phyloP scores from a whole-genome alignment of 768 basidiomycete genomes.

The Lyophyllum semitale region DNA sequence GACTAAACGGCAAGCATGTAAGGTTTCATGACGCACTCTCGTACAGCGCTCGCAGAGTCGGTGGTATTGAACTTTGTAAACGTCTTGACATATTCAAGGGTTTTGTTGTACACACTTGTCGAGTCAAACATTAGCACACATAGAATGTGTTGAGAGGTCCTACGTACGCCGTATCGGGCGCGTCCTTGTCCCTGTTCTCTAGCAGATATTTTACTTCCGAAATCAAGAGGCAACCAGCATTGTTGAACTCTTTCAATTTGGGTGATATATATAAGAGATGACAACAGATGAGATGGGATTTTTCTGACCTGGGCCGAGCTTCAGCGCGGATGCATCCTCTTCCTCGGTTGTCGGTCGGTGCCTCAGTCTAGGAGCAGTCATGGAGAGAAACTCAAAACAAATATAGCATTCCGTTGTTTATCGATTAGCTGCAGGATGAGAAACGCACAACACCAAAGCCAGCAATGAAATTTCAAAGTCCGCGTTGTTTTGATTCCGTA shows the following conservation, averaged over 20 bases:
- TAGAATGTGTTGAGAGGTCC: not conserved
- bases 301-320: slow-evolving; percentile 69
- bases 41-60: slow-evolving; percentile 81
- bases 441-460: slow-evolving; percentile 8
- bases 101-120: slow-evolving; percentile 94
- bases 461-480: no score
- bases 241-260: slow-evolving; percentile 73
- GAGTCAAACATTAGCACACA: not conserved
- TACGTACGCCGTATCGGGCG: slow-evolving; percentile 82
- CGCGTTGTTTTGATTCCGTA: no score
- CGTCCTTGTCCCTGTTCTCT: slow-evolving; percentile 85
- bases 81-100: slow-evolving; percentile 87
- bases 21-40: slow-evolving; percentile 61
- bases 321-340: slow-evolving; percentile 83
- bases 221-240: slow-evolving; percentile 87
- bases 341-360: slow-evolving; percentile 72
- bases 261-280: not conserved
- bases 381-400: slow-evolving; percentile 23
- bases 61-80: slow-evolving; percentile 90
- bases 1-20: not conserved
- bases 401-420: not conserved
- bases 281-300: not conserved
- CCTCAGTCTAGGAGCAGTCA: slow-evolving; percentile 64
- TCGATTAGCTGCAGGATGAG: not conserved
- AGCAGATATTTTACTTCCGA: slow-evolving; percentile 91